A percentile compares a stretch with the other conserved stretches of the same genome.
Conservation (phyloP, 768 basidiomycete species). For the Dioszegia crocea region DNA sequence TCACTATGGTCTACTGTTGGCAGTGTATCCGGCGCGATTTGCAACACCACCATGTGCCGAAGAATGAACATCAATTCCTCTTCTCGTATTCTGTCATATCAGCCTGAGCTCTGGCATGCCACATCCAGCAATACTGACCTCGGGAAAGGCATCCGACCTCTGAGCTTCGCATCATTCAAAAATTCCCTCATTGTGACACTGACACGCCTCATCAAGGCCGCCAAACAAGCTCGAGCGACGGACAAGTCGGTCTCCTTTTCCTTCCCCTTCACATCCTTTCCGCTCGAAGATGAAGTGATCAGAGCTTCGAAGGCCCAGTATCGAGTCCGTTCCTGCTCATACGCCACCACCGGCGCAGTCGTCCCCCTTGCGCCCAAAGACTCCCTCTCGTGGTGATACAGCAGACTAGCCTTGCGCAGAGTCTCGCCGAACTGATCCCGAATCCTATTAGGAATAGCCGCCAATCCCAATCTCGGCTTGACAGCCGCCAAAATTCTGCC, state of each 20-base stretch:
- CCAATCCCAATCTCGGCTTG: constrained; percentile 21
- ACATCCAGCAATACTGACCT: constrained; percentile 54
- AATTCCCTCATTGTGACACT: constrained; percentile 64
- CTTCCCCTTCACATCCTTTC: background rate
- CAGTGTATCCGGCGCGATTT: constrained; percentile 69
- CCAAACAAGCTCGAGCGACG: constrained; percentile 63
- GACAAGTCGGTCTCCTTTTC: constrained; percentile 1
- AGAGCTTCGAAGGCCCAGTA: constrained; percentile 44
- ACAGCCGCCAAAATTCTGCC: constrained; percentile 17
- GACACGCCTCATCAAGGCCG: constrained; percentile 73
- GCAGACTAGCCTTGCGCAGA: constrained; percentile 29
- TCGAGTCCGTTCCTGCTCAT: constrained; percentile 24
- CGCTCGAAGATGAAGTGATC: constrained; percentile 8
- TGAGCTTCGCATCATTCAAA: constrained; percentile 74
- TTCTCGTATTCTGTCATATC: constrained; percentile 64
- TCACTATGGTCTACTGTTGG: constrained; percentile 67
- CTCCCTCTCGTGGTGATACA: constrained; percentile 33
- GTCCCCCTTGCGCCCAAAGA: constrained; percentile 20
- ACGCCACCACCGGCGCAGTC: constrained; percentile 25
- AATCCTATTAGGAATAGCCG: constrained; percentile 25
- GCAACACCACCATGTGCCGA: constrained; percentile 66
- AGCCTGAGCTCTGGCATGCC: background rate
- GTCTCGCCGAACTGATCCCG: constrained; percentile 24
- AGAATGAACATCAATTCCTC: constrained; percentile 84
- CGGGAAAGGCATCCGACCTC: constrained; percentile 84